These are phyloP conservation scores for Triangularia verruculosa DNA, from an alignment of 2,329 filamentous ascomycete genomes.

Conservation along the genomic window DNA sequence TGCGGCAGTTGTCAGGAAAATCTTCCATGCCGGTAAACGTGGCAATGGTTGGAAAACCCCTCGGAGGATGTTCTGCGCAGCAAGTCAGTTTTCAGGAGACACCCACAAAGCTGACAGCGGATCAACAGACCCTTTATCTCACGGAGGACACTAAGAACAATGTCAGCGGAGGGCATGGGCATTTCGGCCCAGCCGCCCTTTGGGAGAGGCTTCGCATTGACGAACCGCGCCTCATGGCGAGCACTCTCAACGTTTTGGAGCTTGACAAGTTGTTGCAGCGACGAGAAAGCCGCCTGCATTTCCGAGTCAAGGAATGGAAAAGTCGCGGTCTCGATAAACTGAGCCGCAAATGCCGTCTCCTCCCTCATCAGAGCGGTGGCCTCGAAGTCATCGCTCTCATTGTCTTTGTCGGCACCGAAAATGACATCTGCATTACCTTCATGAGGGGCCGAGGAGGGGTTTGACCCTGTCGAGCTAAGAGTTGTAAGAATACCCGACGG, in stretches of 20 bases:
- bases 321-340: constrained; percentile 52
- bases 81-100: background rate
- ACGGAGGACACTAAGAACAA: constrained; percentile 49
- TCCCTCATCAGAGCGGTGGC: constrained; percentile 49
- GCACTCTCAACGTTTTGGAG: constrained; percentile 46
- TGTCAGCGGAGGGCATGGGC: constrained; percentile 52
- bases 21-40: constrained; percentile 48
- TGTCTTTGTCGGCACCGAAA: constrained; percentile 31
- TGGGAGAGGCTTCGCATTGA: constrained; percentile 45
- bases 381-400: constrained; percentile 43
- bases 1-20: constrained; percentile 49
- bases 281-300: constrained; percentile 51
- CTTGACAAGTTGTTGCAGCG: constrained; percentile 51
- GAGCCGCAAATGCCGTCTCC: constrained; percentile 52
- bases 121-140: constrained; percentile 41
- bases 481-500: background rate
- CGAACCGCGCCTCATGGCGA: constrained; percentile 43
- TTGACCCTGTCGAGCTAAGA: background rate
- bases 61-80: constrained; percentile 41
- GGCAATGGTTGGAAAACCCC: constrained; percentile 50
- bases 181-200: constrained; percentile 48
- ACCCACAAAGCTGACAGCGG: background rate
- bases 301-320: constrained; percentile 46
- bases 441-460: constrained; percentile 4
- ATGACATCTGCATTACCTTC: constrained; percentile 11